Evolutionary conservation across 805 yeast species (phyloP).

Genomic region (Lipomyces anomalus): DNA sequence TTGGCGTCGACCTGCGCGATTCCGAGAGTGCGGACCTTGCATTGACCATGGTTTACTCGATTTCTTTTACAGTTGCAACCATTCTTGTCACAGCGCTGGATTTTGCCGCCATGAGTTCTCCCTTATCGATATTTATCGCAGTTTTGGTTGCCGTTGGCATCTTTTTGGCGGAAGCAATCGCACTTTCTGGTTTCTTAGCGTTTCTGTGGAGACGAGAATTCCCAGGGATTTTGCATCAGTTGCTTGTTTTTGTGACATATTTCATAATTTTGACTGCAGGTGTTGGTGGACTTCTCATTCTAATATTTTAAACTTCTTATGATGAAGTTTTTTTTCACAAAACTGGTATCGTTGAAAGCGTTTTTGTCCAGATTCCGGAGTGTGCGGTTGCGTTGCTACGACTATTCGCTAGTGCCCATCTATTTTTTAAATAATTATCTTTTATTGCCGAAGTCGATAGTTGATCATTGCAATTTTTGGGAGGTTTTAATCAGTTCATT

Average conservation of each 20-base stretch:
- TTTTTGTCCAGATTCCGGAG: too few relatives aligned
- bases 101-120: constrained; percentile 35
- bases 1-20: constrained; percentile 6
- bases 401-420: too few relatives aligned
- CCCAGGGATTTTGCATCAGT: constrained; percentile 41
- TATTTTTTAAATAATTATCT: too few relatives aligned
- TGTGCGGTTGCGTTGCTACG: too few relatives aligned
- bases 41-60: constrained; percentile 19
- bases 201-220: constrained; percentile 37
- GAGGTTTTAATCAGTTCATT: too few relatives aligned
- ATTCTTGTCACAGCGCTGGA: constrained; percentile 42
- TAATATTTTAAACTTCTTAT: constrained; percentile 3
- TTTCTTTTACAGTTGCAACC: constrained; percentile 31
- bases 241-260: constrained; percentile 41
- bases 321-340: too few relatives aligned
- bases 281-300: constrained; percentile 38
- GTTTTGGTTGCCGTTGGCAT: constrained; percentile 34
- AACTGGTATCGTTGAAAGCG: too few relatives aligned
- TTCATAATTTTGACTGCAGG: constrained; percentile 39
- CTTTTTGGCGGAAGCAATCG: constrained; percentile 39
- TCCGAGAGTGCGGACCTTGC: constrained; percentile 13
- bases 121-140: constrained; percentile 33
- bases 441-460: too few relatives aligned
- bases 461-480: too few relatives aligned
- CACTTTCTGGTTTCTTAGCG: constrained; percentile 43